Evolutionary conservation across 371 early-diverging fungal species (phyloP), one percentile per base, ranked within the genome.

Genomic region (Coemansia sp.): DNA sequence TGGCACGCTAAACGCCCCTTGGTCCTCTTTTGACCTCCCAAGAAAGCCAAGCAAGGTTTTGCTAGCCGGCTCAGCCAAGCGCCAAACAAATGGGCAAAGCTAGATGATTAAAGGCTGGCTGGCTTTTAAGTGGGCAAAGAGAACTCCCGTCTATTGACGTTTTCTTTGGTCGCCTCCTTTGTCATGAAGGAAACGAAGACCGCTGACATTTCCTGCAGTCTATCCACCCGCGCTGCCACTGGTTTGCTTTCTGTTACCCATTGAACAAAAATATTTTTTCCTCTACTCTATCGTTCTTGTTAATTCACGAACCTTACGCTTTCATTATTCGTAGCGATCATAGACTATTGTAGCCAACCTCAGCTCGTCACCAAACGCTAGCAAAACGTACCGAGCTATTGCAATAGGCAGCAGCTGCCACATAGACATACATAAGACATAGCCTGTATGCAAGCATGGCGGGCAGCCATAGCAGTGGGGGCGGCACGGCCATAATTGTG

Each of bases 391-490:
- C 18, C 18, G 18, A 18, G 18, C 18, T 18, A 18, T 18, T 18
- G 18, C 18, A 18, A 18, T 18, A 18, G 18, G 16, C 37, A 37
- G 11, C 53, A 53, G 18, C 53, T 11, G 24, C 53, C 37, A 16
- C 37, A 24, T n/a, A 2, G 9, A 37, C 39, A 38, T 24, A 10
- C 38, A 37, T 5, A 38, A 40, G 31, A 55, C 7, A 4, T 14
- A 42, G 32, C 39, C 42, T 32, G 42, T 39, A 38, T 39, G 39
- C 39, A 54, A 38, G 18, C 33, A 59, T 49, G 60, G 44, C 56
- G 40, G 44, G 38, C 5, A 42, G 86, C 86, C 38, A 54, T 29
- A 54, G 33, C 34, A 69, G 24, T 16, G 69, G 59, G 9, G 63
- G 59, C 33, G 69, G 65, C 11, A 47, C 59, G 29, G 69, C 65